Base-by-base conservation (phyloP, 2,329 filamentous ascomycete genomes). In the Bimuria novae-zelandiae region DNA sequence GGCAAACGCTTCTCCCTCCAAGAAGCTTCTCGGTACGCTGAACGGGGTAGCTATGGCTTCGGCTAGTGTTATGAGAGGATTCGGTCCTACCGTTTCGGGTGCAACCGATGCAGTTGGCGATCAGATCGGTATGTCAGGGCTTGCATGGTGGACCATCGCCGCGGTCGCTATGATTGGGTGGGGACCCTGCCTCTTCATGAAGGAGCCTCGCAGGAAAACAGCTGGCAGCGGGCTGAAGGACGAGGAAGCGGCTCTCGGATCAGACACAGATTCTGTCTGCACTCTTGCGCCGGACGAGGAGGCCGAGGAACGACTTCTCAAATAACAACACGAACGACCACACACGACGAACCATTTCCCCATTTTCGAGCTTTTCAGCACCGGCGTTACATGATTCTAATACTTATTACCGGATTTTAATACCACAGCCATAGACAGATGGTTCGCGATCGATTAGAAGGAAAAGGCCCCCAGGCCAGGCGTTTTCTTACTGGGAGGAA, bases 101-200 rank as follows among this genome's bases (percentile, higher is more conserved):
- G 78, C 92, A 23, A 81, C 97, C 21, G 95, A 96, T 74, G 84
- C 91, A 4, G 79, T 88, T 47, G 94, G 94, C 45, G 82, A 95
- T 30, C 82, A 86, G 60, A 82, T 87, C 6, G 92, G 92, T 30
- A 93, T 91, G 70, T 93, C 92, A 4, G 92, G 92, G 17, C 80
- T 97, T 29, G 89, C 92, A 0, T 99, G 94, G 93, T 99, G 94
- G 94, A 87, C 86, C 56, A 92, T 88, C 60, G 90, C 89, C 7
- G 65, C 89, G 3, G 85, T 97, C 27, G 90, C 91, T 29, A 75
- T 90, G 10, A 73, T 85, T 12, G 94, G 92, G 40, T 74, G 71
- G 68, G 57, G 65, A 16, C 71, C 71, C 11, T 67, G 69, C 4
- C 61, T 67, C 54, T 85, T 85, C 70, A 89, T 97, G 75, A 85